Percentiles rank a stretch among this genome's conserved stretches.
These are phyloP conservation scores for Geranomyces michiganensis DNA, from an alignment of 192 early-diverging fungal species.

Conservation along the genomic window DNA sequence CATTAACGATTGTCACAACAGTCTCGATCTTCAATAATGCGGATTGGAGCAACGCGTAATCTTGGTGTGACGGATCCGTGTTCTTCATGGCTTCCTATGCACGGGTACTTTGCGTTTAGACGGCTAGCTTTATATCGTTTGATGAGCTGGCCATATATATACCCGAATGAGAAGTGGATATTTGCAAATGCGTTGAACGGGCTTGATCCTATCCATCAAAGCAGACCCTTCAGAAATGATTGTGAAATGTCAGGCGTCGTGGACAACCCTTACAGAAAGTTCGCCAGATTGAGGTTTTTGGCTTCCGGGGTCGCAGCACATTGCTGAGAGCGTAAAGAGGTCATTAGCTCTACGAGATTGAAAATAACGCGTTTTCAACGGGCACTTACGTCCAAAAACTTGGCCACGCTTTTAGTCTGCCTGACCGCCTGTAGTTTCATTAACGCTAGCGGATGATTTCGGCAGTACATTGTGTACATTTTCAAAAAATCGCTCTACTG, in stretches of 20 bases:
- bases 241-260: not conserved
- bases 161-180: constrained; percentile 60
- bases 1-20: constrained; percentile 61
- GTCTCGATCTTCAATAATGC: constrained; percentile 57
- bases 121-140: not conserved
- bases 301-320: constrained; percentile 34
- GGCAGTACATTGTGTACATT: constrained; percentile 69
- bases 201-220: constrained; percentile 46
- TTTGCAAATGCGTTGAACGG: constrained; percentile 62
- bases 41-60: constrained; percentile 44
- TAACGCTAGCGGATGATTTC: constrained; percentile 62
- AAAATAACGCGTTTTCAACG: not conserved
- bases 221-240: not conserved
- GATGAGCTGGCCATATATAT: not conserved
- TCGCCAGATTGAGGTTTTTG: constrained; percentile 46
- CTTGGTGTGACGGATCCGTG: constrained; percentile 51
- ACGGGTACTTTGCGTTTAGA: not conserved
- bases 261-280: constrained; percentile 38
- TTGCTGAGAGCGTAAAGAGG: constrained; percentile 35
- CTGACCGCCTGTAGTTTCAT: constrained; percentile 57
- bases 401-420: constrained; percentile 42
- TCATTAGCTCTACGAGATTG: constrained; percentile 16
- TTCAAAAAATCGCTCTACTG: constrained; percentile 54
- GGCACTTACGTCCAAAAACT: constrained; percentile 53
- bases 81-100: constrained; percentile 50